Conservation (phyloP, 441 rosid species). For the Erodium texanum region DNA sequence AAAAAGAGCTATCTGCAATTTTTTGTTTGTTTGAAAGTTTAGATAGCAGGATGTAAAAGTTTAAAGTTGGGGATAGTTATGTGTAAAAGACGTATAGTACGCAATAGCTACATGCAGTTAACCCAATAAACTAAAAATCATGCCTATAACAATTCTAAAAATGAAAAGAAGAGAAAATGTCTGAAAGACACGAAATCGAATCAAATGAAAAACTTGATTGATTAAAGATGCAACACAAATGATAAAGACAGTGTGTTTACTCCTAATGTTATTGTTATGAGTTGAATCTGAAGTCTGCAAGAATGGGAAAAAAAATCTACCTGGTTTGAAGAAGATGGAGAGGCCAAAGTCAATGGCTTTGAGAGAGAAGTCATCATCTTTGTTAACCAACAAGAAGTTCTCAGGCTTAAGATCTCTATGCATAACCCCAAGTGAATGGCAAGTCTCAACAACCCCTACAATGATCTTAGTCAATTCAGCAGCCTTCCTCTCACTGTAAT, state of each 20-base stretch:
- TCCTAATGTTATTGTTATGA: not conserved
- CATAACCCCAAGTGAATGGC: constrained; percentile 94
- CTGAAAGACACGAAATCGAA: not conserved
- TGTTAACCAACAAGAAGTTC: constrained; percentile 68
- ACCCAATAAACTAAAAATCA: not conserved
- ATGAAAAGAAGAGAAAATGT: not conserved
- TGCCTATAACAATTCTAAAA: not conserved
- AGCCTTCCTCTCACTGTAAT: constrained; percentile 76
- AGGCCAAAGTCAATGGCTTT: constrained; percentile 93
- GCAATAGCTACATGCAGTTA: too few species aligned
- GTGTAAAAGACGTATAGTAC: too few species aligned
- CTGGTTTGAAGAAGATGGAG: constrained; percentile 86
- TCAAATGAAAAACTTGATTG: not conserved
- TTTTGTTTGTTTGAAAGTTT: too few species aligned
- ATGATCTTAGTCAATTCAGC: constrained; percentile 75
- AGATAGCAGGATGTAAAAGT: too few species aligned
- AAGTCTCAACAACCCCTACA: constrained; percentile 79
- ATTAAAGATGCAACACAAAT: not conserved
- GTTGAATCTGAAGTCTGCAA: not conserved
- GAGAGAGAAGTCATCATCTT: constrained; percentile 64
- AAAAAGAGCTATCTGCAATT: too few species aligned
- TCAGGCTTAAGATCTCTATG: constrained; percentile 96
- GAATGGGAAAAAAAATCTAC: constrained; percentile 26
- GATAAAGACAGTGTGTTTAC: not conserved
- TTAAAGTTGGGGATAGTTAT: too few species aligned